Percentiles rank a stretch among this genome's conserved stretches.
Conservation (phyloP, 2,329 filamentous ascomycete species). For the Stagonosporopsis vannaccii region DNA sequence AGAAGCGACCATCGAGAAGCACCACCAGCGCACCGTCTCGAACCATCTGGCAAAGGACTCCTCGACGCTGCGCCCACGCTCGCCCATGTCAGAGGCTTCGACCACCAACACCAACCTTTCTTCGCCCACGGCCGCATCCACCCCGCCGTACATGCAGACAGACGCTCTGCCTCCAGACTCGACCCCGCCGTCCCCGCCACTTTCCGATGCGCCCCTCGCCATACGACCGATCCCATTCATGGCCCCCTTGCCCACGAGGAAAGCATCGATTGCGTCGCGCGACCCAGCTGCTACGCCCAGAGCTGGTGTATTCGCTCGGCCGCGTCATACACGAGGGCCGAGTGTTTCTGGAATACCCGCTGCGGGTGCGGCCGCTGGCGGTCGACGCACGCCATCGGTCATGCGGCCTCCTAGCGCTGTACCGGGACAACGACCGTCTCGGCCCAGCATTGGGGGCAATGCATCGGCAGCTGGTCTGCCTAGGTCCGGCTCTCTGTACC, state of each 20-base stretch:
- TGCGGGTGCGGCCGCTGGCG: slow-evolving; percentile 34
- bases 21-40: slow-evolving; percentile 60
- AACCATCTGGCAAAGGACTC: slow-evolving; percentile 58
- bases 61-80: slow-evolving; percentile 59
- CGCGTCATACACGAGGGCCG: slow-evolving; percentile 63
- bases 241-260: slow-evolving; percentile 50
- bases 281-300: slow-evolving; percentile 62
- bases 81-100: slow-evolving; percentile 77
- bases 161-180: slow-evolving; percentile 69
- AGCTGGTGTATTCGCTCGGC: slow-evolving; percentile 56
- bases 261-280: slow-evolving; percentile 57
- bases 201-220: slow-evolving; percentile 82
- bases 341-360: slow-evolving; percentile 63
- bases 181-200: slow-evolving; percentile 91
- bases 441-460: slow-evolving; percentile 55
- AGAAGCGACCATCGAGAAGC: slow-evolving; percentile 59
- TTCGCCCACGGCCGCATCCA: slow-evolving; percentile 87
- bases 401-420: slow-evolving; percentile 40
- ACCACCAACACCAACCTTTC: slow-evolving; percentile 83
- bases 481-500: slow-evolving; percentile 78
- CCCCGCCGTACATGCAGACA: slow-evolving; percentile 76
- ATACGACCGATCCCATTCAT: slow-evolving; percentile 50
- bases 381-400: slow-evolving; percentile 56
- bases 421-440: slow-evolving; percentile 45
- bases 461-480: slow-evolving; percentile 61